Conservation (phyloP, 805 yeast genomes). For the Saccharomycopsis microspora region DNA sequence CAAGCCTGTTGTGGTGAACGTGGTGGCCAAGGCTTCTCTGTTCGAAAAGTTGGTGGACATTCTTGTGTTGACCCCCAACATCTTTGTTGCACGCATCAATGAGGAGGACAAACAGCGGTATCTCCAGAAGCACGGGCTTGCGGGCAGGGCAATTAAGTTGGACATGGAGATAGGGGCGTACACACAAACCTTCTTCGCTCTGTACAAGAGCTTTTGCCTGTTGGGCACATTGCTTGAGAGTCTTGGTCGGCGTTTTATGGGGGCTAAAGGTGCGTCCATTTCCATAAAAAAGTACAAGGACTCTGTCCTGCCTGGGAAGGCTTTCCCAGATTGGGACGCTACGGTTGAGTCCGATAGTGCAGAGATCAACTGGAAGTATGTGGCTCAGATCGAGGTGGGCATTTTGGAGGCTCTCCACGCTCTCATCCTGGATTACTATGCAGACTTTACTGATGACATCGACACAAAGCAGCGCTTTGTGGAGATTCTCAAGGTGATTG, state of each 20-base stretch:
- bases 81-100: constrained; percentile 36
- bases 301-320: constrained; percentile 21
- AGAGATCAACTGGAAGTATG: constrained; percentile 50
- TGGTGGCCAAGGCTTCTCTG: constrained; percentile 56
- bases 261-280: constrained; percentile 50
- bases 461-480: constrained; percentile 47
- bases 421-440: constrained; percentile 60
- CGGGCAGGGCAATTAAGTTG: constrained; percentile 23
- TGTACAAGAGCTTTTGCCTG: constrained; percentile 56
- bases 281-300: constrained; percentile 32
- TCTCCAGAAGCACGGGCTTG: constrained; percentile 20
- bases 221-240: constrained; percentile 41
- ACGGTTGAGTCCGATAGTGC: constrained; percentile 27
- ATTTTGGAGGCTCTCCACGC: constrained; percentile 65
- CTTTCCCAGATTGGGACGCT: constrained; percentile 51
- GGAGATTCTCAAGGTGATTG: constrained; percentile 54
- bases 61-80: constrained; percentile 58
- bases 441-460: constrained; percentile 63
- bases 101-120: constrained; percentile 32
- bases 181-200: constrained; percentile 58
- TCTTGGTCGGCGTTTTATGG: constrained; percentile 42
- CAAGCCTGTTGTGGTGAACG: constrained; percentile 25
- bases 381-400: constrained; percentile 73
- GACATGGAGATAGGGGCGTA: constrained; percentile 54
- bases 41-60: constrained; percentile 71